These are phyloP conservation scores for Colletotrichum trifolii DNA, from an alignment of 2,329 filamentous ascomycete species.

Conservation along the genomic window DNA sequence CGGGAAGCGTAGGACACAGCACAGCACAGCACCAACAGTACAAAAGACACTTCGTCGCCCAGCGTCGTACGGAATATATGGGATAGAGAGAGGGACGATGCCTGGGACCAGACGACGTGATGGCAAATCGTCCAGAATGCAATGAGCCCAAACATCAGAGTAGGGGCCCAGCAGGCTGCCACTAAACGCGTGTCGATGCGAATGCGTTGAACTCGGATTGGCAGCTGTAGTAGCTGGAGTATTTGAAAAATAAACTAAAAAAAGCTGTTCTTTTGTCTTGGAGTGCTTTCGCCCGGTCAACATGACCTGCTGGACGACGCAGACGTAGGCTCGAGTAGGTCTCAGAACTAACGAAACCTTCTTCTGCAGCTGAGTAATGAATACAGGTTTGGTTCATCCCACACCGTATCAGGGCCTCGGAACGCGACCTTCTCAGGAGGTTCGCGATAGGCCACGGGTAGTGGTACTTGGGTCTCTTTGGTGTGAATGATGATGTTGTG, in stretches of 20 bases:
- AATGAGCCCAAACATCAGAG: constrained; percentile 22
- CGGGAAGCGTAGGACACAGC: too few relatives aligned
- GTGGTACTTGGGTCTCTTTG: too few relatives aligned
- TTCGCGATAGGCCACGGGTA: too few relatives aligned
- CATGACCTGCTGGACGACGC: too few relatives aligned
- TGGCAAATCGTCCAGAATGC: constrained; percentile 1
- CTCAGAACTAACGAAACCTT: not conserved
- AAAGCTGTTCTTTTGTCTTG: too few relatives aligned
- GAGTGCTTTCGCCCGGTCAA: too few relatives aligned
- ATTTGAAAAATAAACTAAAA: too few relatives aligned
- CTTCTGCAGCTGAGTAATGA: not conserved
- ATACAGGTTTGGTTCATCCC: constrained; percentile 31
- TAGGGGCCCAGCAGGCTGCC: constrained; percentile 13
- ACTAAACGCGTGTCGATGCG: constrained; percentile 22
- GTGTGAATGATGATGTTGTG: too few relatives aligned
- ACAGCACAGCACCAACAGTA: too few relatives aligned
- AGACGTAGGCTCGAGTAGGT: too few relatives aligned
- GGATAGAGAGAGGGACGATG: constrained; percentile 9
- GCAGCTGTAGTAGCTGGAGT: too few relatives aligned
- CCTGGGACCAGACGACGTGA: constrained; percentile 11
- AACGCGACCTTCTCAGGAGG: not conserved
- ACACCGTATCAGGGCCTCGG: constrained; percentile 19
- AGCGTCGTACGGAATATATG: not conserved
- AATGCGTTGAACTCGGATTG: not conserved
- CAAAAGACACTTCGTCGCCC: too few relatives aligned